Base-by-base conservation (phyloP, 768 basidiomycete species). In the Chalciporus piperatus region DNA sequence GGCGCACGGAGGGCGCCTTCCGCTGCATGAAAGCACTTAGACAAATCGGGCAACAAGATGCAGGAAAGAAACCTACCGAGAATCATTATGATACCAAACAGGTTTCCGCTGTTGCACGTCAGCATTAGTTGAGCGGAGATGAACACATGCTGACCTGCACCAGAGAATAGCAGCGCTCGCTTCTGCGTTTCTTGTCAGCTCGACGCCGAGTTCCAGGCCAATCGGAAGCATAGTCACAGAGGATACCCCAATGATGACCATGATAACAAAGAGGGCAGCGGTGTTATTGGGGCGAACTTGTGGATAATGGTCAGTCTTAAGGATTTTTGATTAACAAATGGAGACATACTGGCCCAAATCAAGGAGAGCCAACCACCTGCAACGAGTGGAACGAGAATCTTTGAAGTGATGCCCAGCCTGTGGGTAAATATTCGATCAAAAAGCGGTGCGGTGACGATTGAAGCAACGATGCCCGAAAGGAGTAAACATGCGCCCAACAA, bases 401-500 rank as follows among this genome's bases (percentile, higher is more conserved):
- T 88, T 48, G 76, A 59, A 3, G 83, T 80, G 12, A 80, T 55
- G 0, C 82, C 87, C 35, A 91, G 74, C 52, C 82, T 81, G 56
- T 84, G 78, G 8, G 87, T 92, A 54, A 93, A 81, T 19, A 91
- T 81, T 17, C 90, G 82, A 61, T 92, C 91, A 59, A 91, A 85
- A 4, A 92, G 67, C 0, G 91, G 92, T 1, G 90, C 82, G 0
- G 84, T 79, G 44, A 84, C 59, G 27, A 84, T 71, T 0, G 91
- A 85, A 10, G 82, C 77, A 3, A 87, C 67, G 52, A 93, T 79
- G 19, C 92, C 91, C 1, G 84, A 74, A 37, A 91, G 69, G 13
- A 91, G 76, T 28, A 91, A 67, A 32, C 76, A 76, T 19, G 78
- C 80, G 32, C 89, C 86, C 71, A 92, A 71, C 37, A 90, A 72